Evolutionary conservation across 2,329 filamentous ascomycete genomes (phyloP).

Genomic region (Xylariaceae sp.): DNA sequence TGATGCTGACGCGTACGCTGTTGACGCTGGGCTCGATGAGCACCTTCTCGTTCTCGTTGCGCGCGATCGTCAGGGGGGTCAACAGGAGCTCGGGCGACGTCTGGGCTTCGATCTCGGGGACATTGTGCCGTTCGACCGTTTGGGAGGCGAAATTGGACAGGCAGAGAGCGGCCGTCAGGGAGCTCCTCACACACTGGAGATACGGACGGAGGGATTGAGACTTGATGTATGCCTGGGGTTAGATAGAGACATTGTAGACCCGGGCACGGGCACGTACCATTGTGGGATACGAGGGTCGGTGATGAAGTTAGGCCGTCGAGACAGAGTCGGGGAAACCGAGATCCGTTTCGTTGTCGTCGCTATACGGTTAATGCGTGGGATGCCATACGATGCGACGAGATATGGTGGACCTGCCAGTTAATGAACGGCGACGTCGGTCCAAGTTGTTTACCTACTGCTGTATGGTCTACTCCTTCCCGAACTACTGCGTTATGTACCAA

Average conservation of each 20-base stretch:
- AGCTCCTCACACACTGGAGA: conserved; percentile 91
- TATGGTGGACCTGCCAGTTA: background rate
- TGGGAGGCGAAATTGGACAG: conserved; percentile 97
- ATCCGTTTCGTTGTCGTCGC: background rate
- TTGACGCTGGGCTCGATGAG: conserved; percentile 96
- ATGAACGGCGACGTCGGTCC: background rate
- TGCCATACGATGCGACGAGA: background rate
- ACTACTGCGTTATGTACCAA: too few relatives aligned
- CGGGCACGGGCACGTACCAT: too few relatives aligned
- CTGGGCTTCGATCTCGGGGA: conserved; percentile 91
- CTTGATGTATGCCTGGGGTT: conserved; percentile 40
- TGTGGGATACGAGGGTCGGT: too few relatives aligned
- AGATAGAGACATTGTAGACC: too few relatives aligned
- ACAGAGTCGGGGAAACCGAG: background rate
- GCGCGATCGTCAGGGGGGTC: conserved; percentile 81
- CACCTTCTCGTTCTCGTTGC: conserved; percentile 96
- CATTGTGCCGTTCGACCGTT: conserved; percentile 93
- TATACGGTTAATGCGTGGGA: background rate
- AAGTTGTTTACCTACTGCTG: background rate
- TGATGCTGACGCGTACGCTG: conserved; percentile 93
- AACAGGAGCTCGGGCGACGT: conserved; percentile 91
- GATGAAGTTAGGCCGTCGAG: background rate
- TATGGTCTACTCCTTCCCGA: too few relatives aligned
- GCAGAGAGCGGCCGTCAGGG: conserved; percentile 86
- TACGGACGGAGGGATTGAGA: conserved; percentile 97